These are phyloP conservation scores for Epichloe aotearoae DNA, from an alignment of 2,329 filamentous ascomycete species.

Conservation along the genomic window DNA sequence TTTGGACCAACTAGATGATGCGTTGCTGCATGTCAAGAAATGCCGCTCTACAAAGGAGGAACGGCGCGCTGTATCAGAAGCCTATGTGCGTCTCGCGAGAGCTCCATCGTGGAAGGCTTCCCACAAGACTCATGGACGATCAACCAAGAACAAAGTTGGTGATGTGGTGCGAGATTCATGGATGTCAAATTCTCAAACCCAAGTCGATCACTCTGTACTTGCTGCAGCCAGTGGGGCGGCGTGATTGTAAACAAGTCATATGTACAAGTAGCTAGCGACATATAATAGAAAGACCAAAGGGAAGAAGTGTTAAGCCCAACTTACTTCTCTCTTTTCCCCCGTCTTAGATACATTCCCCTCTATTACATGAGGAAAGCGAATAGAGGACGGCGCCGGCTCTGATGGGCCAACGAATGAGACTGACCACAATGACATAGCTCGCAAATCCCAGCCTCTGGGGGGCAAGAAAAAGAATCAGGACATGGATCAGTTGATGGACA, in stretches of 20 bases:
- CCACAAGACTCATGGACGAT: background rate
- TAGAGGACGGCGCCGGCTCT: background rate
- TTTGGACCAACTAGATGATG: conserved; percentile 12
- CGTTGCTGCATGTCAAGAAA: conserved; percentile 13
- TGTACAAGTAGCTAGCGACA: background rate
- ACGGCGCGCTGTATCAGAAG: conserved; percentile 10
- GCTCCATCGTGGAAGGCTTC: background rate
- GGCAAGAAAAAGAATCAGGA: too few species aligned
- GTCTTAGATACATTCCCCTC: too few species aligned
- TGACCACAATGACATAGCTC: background rate
- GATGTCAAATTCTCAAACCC: background rate
- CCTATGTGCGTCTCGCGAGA: conserved; percentile 9
- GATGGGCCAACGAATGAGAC: background rate
- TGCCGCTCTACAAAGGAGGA: conserved; percentile 10
- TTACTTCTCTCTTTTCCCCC: too few species aligned
- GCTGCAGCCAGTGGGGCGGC: background rate
- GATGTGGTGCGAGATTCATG: background rate
- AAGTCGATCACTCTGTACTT: background rate
- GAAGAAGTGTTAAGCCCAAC: too few species aligned
- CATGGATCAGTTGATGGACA: too few species aligned
- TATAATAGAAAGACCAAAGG: background rate
- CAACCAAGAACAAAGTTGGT: background rate
- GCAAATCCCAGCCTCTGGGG: too few species aligned
- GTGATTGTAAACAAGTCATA: conserved; percentile 1
- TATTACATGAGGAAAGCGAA: too few species aligned